Percentiles rank a stretch among this genome's conserved stretches.
Conservation (phyloP, 768 basidiomycete genomes). For the Lactarius akahatsu region DNA sequence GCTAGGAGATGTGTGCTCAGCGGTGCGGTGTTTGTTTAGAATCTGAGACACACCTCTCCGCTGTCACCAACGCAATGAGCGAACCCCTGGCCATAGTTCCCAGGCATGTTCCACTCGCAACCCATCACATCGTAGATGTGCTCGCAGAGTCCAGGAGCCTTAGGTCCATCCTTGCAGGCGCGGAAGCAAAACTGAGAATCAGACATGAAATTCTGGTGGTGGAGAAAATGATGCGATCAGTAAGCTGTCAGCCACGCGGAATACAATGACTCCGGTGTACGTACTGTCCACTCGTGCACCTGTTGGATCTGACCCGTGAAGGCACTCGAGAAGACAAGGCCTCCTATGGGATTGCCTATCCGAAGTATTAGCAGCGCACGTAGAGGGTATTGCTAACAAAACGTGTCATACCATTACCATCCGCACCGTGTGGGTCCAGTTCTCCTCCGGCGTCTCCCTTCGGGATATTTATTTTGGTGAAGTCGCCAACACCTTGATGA, state of each 20-base stretch:
- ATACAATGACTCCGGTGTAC: conserved; percentile 25
- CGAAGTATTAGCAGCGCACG: neutral
- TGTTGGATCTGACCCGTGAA: conserved; percentile 54
- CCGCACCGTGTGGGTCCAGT: conserved; percentile 68
- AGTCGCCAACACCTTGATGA: conserved; percentile 55
- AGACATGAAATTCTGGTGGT: conserved; percentile 57
- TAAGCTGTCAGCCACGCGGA: neutral
- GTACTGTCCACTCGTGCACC: conserved; percentile 72
- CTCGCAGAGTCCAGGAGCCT: conserved; percentile 55
- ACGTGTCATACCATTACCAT: conserved; percentile 46
- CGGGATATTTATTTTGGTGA: conserved; percentile 65
- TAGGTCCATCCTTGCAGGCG: conserved; percentile 55
- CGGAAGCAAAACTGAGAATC: conserved; percentile 67
- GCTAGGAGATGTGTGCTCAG: conserved; percentile 36
- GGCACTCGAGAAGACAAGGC: conserved; percentile 71
- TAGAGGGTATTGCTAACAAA: neutral
- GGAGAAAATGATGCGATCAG: conserved; percentile 10
- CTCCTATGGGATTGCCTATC: conserved; percentile 58
- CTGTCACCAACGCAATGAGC: conserved; percentile 51
- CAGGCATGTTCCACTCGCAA: conserved; percentile 64
- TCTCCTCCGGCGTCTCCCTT: conserved; percentile 59
- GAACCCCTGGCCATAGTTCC: conserved; percentile 42
- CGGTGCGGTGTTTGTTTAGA: conserved; percentile 9
- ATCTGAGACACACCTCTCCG: conserved; percentile 40
- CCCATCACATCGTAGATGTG: conserved; percentile 59